Base-by-base conservation (phyloP, 129 eudicot species). In the Centaurea solstitialis region DNA sequence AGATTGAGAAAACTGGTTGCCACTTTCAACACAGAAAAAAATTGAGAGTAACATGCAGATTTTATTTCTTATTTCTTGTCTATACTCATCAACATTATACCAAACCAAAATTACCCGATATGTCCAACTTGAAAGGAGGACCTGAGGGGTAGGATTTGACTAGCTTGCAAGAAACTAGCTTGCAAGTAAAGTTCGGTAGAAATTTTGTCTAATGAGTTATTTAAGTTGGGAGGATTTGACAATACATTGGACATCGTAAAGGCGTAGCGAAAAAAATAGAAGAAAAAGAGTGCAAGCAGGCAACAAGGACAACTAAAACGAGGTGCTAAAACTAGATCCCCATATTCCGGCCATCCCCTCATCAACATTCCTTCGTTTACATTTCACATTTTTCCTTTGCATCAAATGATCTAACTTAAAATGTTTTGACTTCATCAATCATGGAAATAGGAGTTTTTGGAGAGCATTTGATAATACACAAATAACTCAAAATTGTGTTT, bases 391-490 rank as follows among this genome's bases (percentile, higher is more conserved):
- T 41, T 9, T 43, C 33, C 39, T 12, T 6, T 18, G 18, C 69
- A 79, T 30, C 22, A 30, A 79, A 69, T 18, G 17, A 50, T n/a
- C 41, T 21, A 30, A 70, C n/a, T 53, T 53, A 50, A 33, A 39
- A 79, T 79, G 67, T 22, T 70, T 50, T 9, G 11, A 39, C 18
- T 15, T 26, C 41, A 23, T 40, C 57, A 77, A 67, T n/a, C n/a
- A 12, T 40, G 41, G 33, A 67, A 77, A 77, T 12, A 65, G 26
- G 61, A 24, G 9, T 15, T 66, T 22, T 9, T 24, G 30, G 6
- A 6, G 38, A 79, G 28, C 38, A 69, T 69, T 40, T 76, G 22
- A 66, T 64, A 18, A 64, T 66, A 57, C 30, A 75, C 7, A 76
- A 24, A 41, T 62, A 77, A 47, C 69, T 69, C 69, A 30, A 68